Conservation (phyloP, 495 filamentous ascomycete species). For the Podospora didyma region DNA sequence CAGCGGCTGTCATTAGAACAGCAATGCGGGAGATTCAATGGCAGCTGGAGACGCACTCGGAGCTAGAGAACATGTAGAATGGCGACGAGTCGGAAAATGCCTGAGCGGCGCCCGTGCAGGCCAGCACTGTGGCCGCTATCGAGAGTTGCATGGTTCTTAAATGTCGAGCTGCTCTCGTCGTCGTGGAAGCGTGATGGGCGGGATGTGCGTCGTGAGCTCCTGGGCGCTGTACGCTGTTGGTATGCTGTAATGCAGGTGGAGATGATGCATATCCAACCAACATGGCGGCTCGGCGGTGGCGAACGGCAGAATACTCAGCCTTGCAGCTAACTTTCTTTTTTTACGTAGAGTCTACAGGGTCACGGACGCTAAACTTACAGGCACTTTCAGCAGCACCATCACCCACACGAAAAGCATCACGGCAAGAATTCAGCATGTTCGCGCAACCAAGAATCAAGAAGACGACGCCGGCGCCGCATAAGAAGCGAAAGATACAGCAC, state of each 20-base stretch:
- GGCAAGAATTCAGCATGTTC: conserved; percentile 34
- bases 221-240: background rate
- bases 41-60: conserved; percentile 54
- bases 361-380: conserved; percentile 18
- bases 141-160: conserved; percentile 56
- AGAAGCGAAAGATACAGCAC: conserved; percentile 58
- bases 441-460: conserved; percentile 48
- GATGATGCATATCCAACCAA: background rate
- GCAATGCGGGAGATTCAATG: background rate
- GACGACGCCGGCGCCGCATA: conserved; percentile 48
- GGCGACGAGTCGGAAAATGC: conserved; percentile 85
- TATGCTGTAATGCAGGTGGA: background rate
- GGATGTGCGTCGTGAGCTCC: background rate
- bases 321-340: background rate
- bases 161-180: conserved; percentile 8
- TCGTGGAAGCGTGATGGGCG: conserved; percentile 8
- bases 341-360: background rate
- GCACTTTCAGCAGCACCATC: conserved; percentile 17
- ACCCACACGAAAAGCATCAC: conserved; percentile 12
- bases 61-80: conserved; percentile 78
- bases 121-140: conserved; percentile 56
- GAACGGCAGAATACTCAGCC: background rate
- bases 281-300: background rate
- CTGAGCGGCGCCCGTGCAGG: conserved; percentile 53
- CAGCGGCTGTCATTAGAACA: background rate